Evolutionary conservation across 257 asterid species (phyloP), one percentile per base, ranked within the genome.

Genomic region (Henckelia pumila): DNA sequence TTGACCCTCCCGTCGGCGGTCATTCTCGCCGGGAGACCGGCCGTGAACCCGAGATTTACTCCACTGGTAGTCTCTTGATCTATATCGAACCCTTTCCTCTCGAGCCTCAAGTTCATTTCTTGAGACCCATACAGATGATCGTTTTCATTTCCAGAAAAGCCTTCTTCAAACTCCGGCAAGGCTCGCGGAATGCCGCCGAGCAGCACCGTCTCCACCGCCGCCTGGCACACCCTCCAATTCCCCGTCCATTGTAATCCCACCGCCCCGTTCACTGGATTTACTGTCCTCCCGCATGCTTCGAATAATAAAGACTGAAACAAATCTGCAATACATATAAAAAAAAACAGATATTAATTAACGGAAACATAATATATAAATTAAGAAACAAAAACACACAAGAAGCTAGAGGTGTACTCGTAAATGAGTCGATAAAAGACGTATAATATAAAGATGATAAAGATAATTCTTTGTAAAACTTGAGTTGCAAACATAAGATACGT

Each of bases 241-340:
- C 95, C 92, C 8, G 89, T 83, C 92, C 87, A 80, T 40, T 89
- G 23, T 68, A 89, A 64, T 8, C 98, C 98, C 53, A 85, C 88
- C 0, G 91, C 95, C 23, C 95, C 95, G 79, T 75, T 83, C 11
- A 92, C 95, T 33, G 96, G 98, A 44, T 92, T 89, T 59, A 92
- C 87, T 2, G 92, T 87, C 67, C 98, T 71, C 22, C 98, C 98
- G 56, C 96, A 89, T 13, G 98, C 95, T 75, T 92, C 98, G 9
- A 81, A 86, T 58, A 92, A 23, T 17, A 92, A 62, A 7, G 98
- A 92, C 63, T 87, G 95, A 65, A 92, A 92, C 50, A 89, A 81
- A 22, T 95, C 98, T 92, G 82, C 77, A 67, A 22, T 57, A n/a
- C 17, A 49, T n/a, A 80, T 75, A 67, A 22, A 61, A 16, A 8